Base-by-base conservation (phyloP, 2,329 filamentous ascomycete genomes). In the Tolypocladium sp. region DNA sequence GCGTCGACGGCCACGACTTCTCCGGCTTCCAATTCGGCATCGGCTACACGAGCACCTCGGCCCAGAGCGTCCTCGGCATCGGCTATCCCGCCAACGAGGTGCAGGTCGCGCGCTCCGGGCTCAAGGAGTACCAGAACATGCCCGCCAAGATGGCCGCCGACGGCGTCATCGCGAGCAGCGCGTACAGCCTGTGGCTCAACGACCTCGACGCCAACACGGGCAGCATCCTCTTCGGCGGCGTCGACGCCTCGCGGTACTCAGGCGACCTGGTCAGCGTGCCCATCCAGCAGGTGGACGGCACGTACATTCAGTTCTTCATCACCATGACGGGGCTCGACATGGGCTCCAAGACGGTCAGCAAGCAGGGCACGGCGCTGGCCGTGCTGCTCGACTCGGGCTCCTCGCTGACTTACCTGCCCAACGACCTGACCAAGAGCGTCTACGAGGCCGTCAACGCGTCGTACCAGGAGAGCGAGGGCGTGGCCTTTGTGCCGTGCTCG, bases 21-120 rank as follows among this genome's bases (percentile, higher is more conserved):
- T 63, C 77, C 4, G 72, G 76, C 59, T 75, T 91, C 58, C 87
- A 92, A 67, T 90, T 92, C 65, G 89, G 89, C 61, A 78, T 92
- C 62, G 89, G 89, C 49, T 91, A 92, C 68, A 69, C 68, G 9
- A 85, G 81, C 70, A 75, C 77, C 10, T 82, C 82, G 8, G 62
- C 73, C 57, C 83, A 95, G 71, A 90, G 90, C 44, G 91, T 97
- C 49, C 73, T 97, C 25, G 92, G 92, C 22, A 88, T 97, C 62
- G 92, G 92, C 8, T 97, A 96, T 70, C 70, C 81, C 0, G 71
- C 80, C 63, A 94, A 95, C 70, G 92, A 97, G 74, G 90, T 89
- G 15, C 84, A 88, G 65, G 84, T 89, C 53, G 80, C 80, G 57
- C 78, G 83, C 63, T 81, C 78, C 10, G 77, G 80, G 7, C 72